Base-by-base conservation (phyloP, 2,329 filamentous ascomycete genomes). In the Beauveria varroae region DNA sequence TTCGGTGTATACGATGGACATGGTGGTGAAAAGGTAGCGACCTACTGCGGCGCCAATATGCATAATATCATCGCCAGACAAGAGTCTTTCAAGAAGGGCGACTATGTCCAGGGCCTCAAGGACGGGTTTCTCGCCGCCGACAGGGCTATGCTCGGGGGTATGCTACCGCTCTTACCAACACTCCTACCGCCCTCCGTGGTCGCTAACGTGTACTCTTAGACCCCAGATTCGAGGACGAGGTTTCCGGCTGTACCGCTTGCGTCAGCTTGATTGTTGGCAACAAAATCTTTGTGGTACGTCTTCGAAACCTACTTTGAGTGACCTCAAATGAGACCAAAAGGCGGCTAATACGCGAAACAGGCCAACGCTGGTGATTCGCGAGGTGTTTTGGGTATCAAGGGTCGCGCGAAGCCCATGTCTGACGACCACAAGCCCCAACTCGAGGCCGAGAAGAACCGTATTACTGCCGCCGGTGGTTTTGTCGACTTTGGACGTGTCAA, bases 341-440 rank as follows among this genome's bases (percentile, higher is more conserved):
- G 1, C 58, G 62, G 34, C 20, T 60, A 59, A 70, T 57, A 46
- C 51, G 61, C 46, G 28, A 60, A 60, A 59, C 68, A 99, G 95
- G 95, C 91, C 71, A 99, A 99, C 74, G 91, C 95, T 65, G 95
- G 95, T 72, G 95, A 99, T 75, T 99, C 95, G 65, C 87, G 95
- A 80, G 91, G 89, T 72, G 95, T 99, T 28, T 79, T 99, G 66
- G 95, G 95, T 69, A 91, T 99, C 71, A 99, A 98, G 80, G 95
- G 95, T 67, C 86, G 95, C 70, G 95, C 95, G 67, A 99, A 98
- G 80, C 95, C 95, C 57, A 82, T 99, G 63, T 99, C 95, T n/a
- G 96, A 96, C 73, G 95, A 99, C 75, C 95, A 99, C 82, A 99
- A 99, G 79, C 95, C 95, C 47, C 93, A 97, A 75, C 97, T 98